These are phyloP conservation scores for Nowakowskiella sp. DNA, from an alignment of 192 early-diverging fungal species.

Conservation along the genomic window DNA sequence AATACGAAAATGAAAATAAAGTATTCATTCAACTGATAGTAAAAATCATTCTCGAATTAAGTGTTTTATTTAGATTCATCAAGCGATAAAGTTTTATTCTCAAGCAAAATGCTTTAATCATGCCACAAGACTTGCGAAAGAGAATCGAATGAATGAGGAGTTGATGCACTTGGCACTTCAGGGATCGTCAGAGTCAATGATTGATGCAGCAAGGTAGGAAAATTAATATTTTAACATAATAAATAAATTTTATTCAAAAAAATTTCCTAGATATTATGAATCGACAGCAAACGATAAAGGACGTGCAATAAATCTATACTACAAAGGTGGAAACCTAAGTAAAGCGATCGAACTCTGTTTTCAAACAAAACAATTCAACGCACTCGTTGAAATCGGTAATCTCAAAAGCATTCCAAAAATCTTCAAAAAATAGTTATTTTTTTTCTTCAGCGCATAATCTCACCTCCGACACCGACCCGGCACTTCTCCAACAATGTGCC, in stretches of 20 bases:
- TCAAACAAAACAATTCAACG: constrained; percentile 15
- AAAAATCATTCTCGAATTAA: neutral
- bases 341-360: constrained; percentile 48
- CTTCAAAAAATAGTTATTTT: neutral
- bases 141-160: constrained; percentile 32
- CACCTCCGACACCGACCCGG: constrained; percentile 22
- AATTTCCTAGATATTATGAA: constrained; percentile 32
- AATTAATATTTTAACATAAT: constrained; percentile 3
- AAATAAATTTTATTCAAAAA: neutral
- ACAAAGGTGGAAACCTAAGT: constrained; percentile 30
- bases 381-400: constrained; percentile 38
- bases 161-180: constrained; percentile 46
- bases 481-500: constrained; percentile 22
- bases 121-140: constrained; percentile 47
- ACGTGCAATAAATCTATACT: constrained; percentile 40
- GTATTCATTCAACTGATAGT: constrained; percentile 1
- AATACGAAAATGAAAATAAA: constrained; percentile 42
- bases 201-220: constrained; percentile 42
- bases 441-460: constrained; percentile 20
- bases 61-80: constrained; percentile 20
- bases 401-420: neutral
- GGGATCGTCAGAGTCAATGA: constrained; percentile 27
- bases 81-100: constrained; percentile 41
- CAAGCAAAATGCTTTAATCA: constrained; percentile 38
- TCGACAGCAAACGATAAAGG: constrained; percentile 16